Conservation (phyloP, 768 basidiomycete species). For the Ramaria rubella region DNA sequence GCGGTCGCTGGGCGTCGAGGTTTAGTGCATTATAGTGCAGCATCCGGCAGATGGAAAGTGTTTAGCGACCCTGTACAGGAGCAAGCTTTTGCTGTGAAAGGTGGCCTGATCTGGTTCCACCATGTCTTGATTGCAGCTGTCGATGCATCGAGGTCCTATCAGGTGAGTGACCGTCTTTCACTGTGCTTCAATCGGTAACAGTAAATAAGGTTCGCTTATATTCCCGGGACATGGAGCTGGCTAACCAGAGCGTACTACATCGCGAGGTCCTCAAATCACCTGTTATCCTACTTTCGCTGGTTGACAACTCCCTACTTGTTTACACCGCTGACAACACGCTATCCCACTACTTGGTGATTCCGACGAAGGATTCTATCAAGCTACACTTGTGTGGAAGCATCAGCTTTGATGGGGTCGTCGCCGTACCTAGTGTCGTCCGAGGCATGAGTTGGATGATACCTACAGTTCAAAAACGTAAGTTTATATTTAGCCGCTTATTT, state of each 20-base stretch:
- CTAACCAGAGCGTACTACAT: constrained; percentile 76
- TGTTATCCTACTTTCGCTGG: constrained; percentile 80
- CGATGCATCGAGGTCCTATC: constrained; percentile 72
- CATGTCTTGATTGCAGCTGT: constrained; percentile 90
- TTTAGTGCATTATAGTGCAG: constrained; percentile 87
- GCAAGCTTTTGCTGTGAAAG: constrained; percentile 78
- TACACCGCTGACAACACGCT: constrained; percentile 94
- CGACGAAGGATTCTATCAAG: constrained; percentile 75
- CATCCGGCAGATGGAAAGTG: constrained; percentile 91
- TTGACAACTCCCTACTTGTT: constrained; percentile 91
- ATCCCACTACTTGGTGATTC: constrained; percentile 85
- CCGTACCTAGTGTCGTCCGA: constrained; percentile 74
- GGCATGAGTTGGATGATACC: constrained; percentile 98
- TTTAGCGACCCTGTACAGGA: constrained; percentile 81
- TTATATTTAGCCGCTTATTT: not conserved
- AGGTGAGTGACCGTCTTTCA: constrained; percentile 38
- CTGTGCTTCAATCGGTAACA: constrained; percentile 6
- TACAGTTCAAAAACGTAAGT: constrained; percentile 81
- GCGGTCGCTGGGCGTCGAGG: constrained; percentile 90
- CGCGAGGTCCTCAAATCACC: constrained; percentile 70
- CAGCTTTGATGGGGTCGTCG: constrained; percentile 85
- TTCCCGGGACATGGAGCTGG: constrained; percentile 84
- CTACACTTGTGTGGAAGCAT: constrained; percentile 92
- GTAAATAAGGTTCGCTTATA: constrained; percentile 75
- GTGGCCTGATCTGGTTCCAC: constrained; percentile 94